These are phyloP conservation scores for Phialophora tarda DNA, from an alignment of 2,329 filamentous ascomycete genomes.

Conservation along the genomic window DNA sequence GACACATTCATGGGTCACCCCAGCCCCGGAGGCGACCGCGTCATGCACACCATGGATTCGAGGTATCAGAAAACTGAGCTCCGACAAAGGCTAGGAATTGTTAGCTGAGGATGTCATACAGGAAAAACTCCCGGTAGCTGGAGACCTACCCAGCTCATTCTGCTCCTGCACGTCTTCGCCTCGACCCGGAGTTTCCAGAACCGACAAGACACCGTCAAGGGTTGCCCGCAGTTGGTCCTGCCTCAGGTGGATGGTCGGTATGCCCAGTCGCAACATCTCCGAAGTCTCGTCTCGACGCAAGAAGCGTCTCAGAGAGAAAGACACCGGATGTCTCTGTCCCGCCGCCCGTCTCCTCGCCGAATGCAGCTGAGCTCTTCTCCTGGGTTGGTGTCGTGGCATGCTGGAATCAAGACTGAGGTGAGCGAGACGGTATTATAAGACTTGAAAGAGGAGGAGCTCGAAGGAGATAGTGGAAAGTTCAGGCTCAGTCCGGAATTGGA, in stretches of 20 bases:
- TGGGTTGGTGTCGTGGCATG: background rate
- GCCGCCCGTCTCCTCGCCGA: background rate
- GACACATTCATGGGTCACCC: background rate
- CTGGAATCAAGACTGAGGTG: background rate
- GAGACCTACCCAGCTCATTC: conserved; percentile 2
- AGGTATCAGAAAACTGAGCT: background rate
- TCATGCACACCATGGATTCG: background rate
- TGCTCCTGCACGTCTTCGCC: background rate
- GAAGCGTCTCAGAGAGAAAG: background rate
- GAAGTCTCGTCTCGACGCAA: background rate
- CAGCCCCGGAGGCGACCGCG: background rate
- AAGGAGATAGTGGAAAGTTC: background rate
- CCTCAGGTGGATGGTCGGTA: background rate
- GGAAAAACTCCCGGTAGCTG: background rate
- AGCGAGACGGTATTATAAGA: background rate
- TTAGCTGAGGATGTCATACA: background rate
- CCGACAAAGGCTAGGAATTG: background rate
- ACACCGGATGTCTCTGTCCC: background rate
- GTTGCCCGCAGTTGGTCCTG: background rate
- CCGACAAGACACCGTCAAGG: background rate
- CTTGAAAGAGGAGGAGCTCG: background rate
- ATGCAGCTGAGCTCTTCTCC: background rate
- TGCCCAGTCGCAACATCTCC: background rate
- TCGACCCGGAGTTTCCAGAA: background rate
- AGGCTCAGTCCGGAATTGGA: background rate